Evolutionary conservation across 78 protist genomes (phyloP), one percentile per base, ranked within the genome.

Genomic region (Isochrysis galbana): DNA sequence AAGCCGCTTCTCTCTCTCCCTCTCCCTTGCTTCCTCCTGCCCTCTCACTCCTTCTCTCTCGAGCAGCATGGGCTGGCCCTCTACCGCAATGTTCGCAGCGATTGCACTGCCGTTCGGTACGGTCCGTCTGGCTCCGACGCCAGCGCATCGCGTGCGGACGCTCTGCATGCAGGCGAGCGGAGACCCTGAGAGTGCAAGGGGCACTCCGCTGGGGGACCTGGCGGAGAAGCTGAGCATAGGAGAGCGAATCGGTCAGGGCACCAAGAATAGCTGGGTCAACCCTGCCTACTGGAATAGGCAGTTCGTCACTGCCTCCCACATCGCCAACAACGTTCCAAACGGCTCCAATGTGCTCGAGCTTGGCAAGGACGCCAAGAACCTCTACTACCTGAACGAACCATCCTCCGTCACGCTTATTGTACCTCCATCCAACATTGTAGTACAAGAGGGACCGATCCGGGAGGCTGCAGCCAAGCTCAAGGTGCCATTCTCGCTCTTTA

Each of bases 291-390:
- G 84, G 84, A 77, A 39, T 5, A 17, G 44, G 34, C 47, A 77
- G 84, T 77, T 39, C n/a, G 84, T 77, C 34, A 36, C 3, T 0
- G 84, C 84, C 47, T 39, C 44, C 19, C 84, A 77, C 46, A 77
- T 77, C 46, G 2, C 84, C 47, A 77, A 77, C 84, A 77, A 77
- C 84, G 84, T 77, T 4, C 84, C 84, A 32, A 11, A 4, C 0
- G 84, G 36, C 47, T 22, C 34, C 26, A 4, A 5, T 4, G 84
- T 77, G 47, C 47, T 77, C 1, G 84, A 77, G 46, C 44, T 77
- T 17, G 84, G 84, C 2, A 77, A 36, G 47, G 84, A 77, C 84
- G 84, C 84, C 21, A 77, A 77, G 84, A 77, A 77, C 26, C 44
- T 77, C 29, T 77, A 77, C 84, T 77, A 77, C 84, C 0, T 77